Evolutionary conservation across 1,139 yeast species (phyloP).

Genomic region (Torulaspora pretoriensis): DNA sequence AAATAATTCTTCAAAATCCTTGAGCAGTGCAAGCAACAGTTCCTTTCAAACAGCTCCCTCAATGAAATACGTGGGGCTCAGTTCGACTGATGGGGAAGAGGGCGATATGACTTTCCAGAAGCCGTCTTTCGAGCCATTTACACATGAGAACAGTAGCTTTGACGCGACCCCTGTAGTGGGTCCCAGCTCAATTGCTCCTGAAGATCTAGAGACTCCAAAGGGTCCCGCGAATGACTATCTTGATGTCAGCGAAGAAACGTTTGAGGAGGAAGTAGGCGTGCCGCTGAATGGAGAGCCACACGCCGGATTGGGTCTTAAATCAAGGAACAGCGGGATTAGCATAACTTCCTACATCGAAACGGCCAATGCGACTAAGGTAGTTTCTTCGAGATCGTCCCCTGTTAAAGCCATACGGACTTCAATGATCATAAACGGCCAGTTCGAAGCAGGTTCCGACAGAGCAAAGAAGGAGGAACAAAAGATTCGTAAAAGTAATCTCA

Average conservation of each 20-base stretch:
- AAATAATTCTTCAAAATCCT: neutral
- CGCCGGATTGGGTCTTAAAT: conserved; percentile 11
- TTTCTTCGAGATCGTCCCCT: conserved; percentile 16
- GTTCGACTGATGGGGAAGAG: neutral
- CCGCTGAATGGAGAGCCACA: conserved; percentile 6
- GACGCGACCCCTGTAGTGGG: conserved; percentile 6
- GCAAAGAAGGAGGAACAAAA: neutral
- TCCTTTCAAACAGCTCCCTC: conserved; percentile 11
- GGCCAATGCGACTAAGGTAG: conserved; percentile 6
- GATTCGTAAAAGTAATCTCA: conserved; percentile 2
- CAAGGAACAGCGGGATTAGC: conserved; percentile 5
- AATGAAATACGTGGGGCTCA: neutral
- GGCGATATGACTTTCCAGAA: neutral
- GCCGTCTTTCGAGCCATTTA: neutral
- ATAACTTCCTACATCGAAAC: conserved; percentile 7
- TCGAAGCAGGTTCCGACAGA: neutral
- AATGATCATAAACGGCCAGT: conserved; percentile 14
- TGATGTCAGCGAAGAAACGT: neutral
- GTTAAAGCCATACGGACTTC: conserved; percentile 23
- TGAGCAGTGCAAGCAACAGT: conserved; percentile 6
- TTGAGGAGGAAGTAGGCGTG: neutral
- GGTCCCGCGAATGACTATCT: neutral
- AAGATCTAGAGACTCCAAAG: conserved; percentile 4
- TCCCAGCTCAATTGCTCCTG: neutral
- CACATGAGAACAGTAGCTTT: neutral